Percentiles rank a stretch among this genome's conserved stretches.
phyloP scores from a whole-genome alignment of 1,139 yeast genomes.

The Zygosaccharomyces pseudobailii region DNA sequence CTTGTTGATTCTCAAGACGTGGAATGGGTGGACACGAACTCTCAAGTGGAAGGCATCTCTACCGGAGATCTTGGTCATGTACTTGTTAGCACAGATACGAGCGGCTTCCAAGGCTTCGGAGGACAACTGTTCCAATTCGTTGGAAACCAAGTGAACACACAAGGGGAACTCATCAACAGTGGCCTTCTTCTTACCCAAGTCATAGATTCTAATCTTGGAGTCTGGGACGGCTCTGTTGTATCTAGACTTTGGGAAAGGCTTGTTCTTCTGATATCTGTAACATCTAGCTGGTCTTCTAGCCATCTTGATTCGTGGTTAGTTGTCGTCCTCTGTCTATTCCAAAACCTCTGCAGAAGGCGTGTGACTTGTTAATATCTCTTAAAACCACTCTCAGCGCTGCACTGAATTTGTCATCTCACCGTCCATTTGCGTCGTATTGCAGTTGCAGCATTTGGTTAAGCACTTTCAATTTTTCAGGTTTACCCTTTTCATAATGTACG shows the following conservation, averaged over 20 bases:
- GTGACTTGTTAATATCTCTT: neutral
- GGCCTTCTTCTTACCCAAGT: slow-evolving; percentile 99
- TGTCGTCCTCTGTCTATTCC: neutral
- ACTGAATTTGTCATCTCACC: neutral
- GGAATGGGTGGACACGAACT: slow-evolving; percentile 99
- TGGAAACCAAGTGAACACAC: slow-evolving; percentile 98
- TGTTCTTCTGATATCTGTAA: slow-evolving; percentile 99
- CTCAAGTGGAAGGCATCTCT: slow-evolving; percentile 99
- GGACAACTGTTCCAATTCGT: slow-evolving; percentile 98
- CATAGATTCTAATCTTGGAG: slow-evolving; percentile 98
- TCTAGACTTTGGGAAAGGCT: slow-evolving; percentile 99
- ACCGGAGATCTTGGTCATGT: slow-evolving; percentile 95
- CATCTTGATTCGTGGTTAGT: slow-evolving; percentile 56
- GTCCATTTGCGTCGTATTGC: neutral
- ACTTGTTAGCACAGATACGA: slow-evolving; percentile 99
- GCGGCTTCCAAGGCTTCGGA: slow-evolving; percentile 99
- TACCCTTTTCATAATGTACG: neutral
- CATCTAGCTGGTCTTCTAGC: slow-evolving; percentile 99
- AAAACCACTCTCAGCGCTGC: neutral
- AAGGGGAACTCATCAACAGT: slow-evolving; percentile 99
- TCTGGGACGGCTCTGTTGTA: slow-evolving; percentile 99
- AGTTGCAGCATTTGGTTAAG: too few relatives aligned
- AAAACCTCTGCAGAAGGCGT: neutral
- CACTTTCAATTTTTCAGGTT: neutral
- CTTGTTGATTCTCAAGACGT: slow-evolving; percentile 99